phyloP scores from a whole-genome alignment of 306 rosid species.

The Abrus precatorius region DNA sequence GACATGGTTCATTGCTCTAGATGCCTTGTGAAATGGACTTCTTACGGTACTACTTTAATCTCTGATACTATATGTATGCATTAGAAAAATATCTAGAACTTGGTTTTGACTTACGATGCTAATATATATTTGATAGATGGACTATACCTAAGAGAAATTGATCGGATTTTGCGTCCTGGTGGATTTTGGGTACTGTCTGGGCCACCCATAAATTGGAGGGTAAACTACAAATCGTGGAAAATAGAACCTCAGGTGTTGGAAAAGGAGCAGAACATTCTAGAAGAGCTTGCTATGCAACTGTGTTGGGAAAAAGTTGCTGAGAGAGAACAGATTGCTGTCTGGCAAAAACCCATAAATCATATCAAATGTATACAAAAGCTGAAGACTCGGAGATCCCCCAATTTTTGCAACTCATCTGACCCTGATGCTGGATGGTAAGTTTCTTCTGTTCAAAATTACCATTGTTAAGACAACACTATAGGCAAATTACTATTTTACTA shows the following conservation, averaged over 20 bases:
- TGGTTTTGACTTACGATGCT: constrained; percentile 5
- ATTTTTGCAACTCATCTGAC: constrained; percentile 56
- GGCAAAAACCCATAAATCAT: constrained; percentile 61
- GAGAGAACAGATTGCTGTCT: constrained; percentile 54
- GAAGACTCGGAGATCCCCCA: constrained; percentile 49
- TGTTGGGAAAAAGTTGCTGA: constrained; percentile 73
- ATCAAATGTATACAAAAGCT: constrained; percentile 49
- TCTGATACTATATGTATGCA: neutral
- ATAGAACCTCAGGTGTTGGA: constrained; percentile 52
- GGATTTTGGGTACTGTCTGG: constrained; percentile 78
- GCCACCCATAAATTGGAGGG: constrained; percentile 74
- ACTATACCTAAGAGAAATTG: constrained; percentile 62
- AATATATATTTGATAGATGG: constrained; percentile 57
- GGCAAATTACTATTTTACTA: neutral
- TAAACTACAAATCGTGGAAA: constrained; percentile 57
- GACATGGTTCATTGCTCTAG: constrained; percentile 77
- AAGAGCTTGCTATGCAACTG: constrained; percentile 60
- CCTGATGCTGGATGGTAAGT: constrained; percentile 65
- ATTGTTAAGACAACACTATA: neutral
- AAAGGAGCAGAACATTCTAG: constrained; percentile 55
- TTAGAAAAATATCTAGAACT: neutral
- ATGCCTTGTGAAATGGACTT: constrained; percentile 70
- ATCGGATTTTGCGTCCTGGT: constrained; percentile 65
- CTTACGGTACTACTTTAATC: constrained; percentile 57
- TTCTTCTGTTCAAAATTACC: constrained; percentile 29